These are phyloP conservation scores for Westerdykella ornata DNA, from an alignment of 2,329 filamentous ascomycete genomes.

Conservation along the genomic window DNA sequence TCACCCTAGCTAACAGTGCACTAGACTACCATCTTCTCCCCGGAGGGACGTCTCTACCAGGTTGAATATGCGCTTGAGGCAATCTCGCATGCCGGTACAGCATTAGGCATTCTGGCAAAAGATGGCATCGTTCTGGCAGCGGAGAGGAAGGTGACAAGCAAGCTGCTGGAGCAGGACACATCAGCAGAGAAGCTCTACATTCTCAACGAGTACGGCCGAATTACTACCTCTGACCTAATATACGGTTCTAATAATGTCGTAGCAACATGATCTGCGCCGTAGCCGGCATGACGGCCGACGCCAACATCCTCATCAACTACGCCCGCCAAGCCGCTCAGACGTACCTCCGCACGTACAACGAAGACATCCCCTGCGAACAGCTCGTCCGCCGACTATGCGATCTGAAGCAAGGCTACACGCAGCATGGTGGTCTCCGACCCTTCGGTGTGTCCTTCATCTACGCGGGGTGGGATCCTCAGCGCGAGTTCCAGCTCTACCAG, in stretches of 20 bases:
- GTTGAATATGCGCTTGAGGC: conserved; percentile 99
- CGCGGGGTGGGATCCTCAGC: conserved; percentile 90
- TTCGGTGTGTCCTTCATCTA: conserved; percentile 99
- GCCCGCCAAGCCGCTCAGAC: conserved; percentile 93
- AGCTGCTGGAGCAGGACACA: conserved; percentile 97
- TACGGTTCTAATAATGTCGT: background rate
- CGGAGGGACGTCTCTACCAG: conserved; percentile 95
- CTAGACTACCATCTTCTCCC: conserved; percentile 99
- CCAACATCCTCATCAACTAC: conserved; percentile 99
- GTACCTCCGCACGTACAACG: conserved; percentile 98
- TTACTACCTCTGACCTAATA: background rate
- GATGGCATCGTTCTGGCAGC: conserved; percentile 98
- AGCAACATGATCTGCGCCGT: conserved; percentile 99
- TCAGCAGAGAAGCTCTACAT: conserved; percentile 99
- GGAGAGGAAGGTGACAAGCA: conserved; percentile 98
- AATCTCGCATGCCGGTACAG: conserved; percentile 96
- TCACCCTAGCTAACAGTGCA: conserved; percentile 15
- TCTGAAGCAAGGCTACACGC: conserved; percentile 97
- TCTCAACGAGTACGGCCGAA: conserved; percentile 74
- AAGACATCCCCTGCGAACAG: conserved; percentile 99
- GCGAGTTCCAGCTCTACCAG: conserved; percentile 97
- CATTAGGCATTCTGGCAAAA: conserved; percentile 91
- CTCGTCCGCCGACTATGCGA: conserved; percentile 94
- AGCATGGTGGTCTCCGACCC: conserved; percentile 94
- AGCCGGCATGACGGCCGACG: conserved; percentile 97